Base-by-base conservation (phyloP, 1,139 yeast species). In the Protomyces inouyei region DNA sequence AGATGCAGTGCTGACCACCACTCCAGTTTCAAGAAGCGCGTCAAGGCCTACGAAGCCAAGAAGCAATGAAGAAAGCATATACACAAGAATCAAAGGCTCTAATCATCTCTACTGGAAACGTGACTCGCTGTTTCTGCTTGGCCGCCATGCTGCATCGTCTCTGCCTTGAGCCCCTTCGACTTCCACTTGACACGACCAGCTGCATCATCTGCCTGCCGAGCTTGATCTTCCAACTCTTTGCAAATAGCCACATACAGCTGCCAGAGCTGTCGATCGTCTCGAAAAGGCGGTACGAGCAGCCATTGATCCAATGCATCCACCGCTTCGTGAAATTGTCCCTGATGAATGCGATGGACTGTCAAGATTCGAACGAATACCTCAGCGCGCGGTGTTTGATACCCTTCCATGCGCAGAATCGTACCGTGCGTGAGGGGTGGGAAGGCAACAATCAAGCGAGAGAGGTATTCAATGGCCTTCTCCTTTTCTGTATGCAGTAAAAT, bases 11-110 rank as follows among this genome's bases (percentile, higher is more conserved):
- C 51, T 59, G 43, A 59, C 53, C 25, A 16, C 25, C 54, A 4
- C 8, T 9, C 32, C 3, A 59, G 63, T 23, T 60, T 60, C 64
- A 60, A 60, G 28, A 60, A 38, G 55, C 55, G 64, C n/a, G 64
- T 60, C 43, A 55, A 54, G 51, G 59, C 53, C 21, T 59, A 52
- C n/a, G 63, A 59, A 12, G 57, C 63, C 3, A 55, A 59, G 35
- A 38, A 52, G 40, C 52, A 46, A 40, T 57, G 46, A 53, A 18
- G 25, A 37, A 12, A 37, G 43, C 43, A 37, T 37, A 28, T 28
- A 28, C 32, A 28, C 32, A 28, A 28, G 32, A 28, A 5, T 28
- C 8, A 8, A 28, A 1, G 32, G 10, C 35, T 23, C 54, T 14
- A 23, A 14, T 6, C 52, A n/a, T 14, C 23, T 46, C 16, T 18